A percentile compares a stretch with the other conserved stretches of the same genome.
These are phyloP conservation scores for Globisporangium sylvaticum DNA, from an alignment of 352 stramenopile species.

Conservation along the genomic window DNA sequence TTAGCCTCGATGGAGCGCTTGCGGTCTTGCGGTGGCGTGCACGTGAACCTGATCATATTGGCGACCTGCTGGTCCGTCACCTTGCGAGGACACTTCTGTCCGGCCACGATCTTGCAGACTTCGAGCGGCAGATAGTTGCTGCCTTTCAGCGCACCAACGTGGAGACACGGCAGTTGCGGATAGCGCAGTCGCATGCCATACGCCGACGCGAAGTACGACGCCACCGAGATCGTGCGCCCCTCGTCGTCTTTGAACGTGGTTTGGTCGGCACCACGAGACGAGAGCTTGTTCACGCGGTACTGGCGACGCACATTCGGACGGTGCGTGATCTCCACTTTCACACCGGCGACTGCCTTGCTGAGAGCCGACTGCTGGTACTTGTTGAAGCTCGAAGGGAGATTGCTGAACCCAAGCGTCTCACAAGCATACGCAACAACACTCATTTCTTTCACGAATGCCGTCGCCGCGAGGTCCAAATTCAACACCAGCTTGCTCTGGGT, in stretches of 20 bases:
- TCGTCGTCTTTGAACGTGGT: conserved; percentile 64
- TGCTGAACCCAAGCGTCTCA: conserved; percentile 24
- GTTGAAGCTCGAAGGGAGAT: conserved; percentile 29
- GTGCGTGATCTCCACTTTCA: conserved; percentile 67
- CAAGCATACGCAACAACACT: conserved; percentile 43
- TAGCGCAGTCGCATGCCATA: conserved; percentile 62
- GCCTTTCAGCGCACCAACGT: conserved; percentile 70
- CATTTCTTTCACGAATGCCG: conserved; percentile 67
- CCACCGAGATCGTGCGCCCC: conserved; percentile 41
- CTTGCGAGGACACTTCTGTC: conserved; percentile 78
- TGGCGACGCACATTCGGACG: conserved; percentile 47
- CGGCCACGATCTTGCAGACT: conserved; percentile 64
- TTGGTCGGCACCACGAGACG: conserved; percentile 30
- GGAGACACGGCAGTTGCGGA: conserved; percentile 70
- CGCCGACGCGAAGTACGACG: conserved; percentile 49
- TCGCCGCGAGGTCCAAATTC: conserved; percentile 71
- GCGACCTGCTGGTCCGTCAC: conserved; percentile 73
- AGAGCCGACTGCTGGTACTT: conserved; percentile 44
- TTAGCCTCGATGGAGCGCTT: conserved; percentile 59
- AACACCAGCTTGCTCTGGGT: conserved; percentile 64
- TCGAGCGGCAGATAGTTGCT: conserved; percentile 84
- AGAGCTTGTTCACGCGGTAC: conserved; percentile 69
- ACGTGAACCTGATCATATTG: conserved; percentile 79
- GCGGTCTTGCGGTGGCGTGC: conserved; percentile 47
- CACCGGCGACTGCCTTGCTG: conserved; percentile 53